Base-by-base conservation (phyloP, 2,329 filamentous ascomycete species). In the Stylonectria norvegica region DNA sequence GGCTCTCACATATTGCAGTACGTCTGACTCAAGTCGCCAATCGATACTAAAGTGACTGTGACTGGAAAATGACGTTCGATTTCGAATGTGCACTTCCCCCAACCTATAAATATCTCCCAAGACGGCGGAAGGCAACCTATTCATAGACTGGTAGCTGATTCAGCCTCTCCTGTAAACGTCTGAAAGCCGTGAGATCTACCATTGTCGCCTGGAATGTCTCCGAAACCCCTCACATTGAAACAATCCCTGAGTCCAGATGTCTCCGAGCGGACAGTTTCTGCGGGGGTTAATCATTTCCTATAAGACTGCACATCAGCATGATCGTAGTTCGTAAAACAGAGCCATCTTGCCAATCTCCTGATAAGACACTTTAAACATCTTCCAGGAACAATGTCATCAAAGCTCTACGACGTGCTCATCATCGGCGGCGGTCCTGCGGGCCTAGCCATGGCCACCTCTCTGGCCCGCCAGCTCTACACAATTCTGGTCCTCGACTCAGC, bases 371-470 rank as follows among this genome's bases (percentile, higher is more conserved):
- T 19, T 14, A 1, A 41, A 31, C 22, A 2, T 17, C 8, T 16
- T 14, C 14, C 6, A 38, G 15, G 27, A 32, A 5, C 11, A 20
- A 53, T 48, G 50, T 8, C 43, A 8, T 20, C 46, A 0, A 57
- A 56, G 11, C 47, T 65, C 43, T 73, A 70, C 55, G 74, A 78
- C 53, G 71, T 68, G 16, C 67, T 78, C 38, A 64, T 79, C 43
- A 65, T 79, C 25, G 75, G 75, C 29, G 73, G 70, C 33, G 75
- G 75, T 2, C 73, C 75, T 4, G 67, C 71, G 1, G 75, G 75
- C 11, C 65, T 79, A 3, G 66, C 69, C 29, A 64, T 68, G 8
- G 66, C 74, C 20, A 64, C 66, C 18, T 60, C 62, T 28, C 66
- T 79, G 16, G 72, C 70, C 3, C 72, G 76, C 15, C 72, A 76